These are phyloP conservation scores for Ulmus americana DNA, from an alignment of 331 rosid genomes.

Conservation along the genomic window DNA sequence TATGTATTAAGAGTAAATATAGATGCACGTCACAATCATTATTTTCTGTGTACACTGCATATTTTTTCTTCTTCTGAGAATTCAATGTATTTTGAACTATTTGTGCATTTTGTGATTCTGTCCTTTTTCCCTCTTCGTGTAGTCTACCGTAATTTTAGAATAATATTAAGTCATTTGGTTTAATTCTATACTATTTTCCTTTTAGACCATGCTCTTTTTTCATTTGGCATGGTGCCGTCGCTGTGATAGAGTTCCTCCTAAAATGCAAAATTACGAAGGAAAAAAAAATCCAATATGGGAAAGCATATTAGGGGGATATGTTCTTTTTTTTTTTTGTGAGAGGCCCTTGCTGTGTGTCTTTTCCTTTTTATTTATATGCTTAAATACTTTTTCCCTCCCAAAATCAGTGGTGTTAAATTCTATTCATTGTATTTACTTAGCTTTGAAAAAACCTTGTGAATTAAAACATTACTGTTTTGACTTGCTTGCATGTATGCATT, in stretches of 20 bases:
- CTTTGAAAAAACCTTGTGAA: not conserved
- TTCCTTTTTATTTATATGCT: not conserved
- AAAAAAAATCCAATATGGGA: too few species aligned
- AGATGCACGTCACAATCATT: not conserved
- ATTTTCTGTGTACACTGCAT: not conserved
- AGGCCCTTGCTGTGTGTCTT: too few species aligned
- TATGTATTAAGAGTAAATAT: not conserved
- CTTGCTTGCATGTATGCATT: conserved; percentile 7
- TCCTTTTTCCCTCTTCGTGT: not conserved
- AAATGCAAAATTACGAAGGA: too few species aligned
- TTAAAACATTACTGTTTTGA: not conserved
- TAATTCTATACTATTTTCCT: not conserved
- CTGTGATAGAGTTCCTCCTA: too few species aligned
- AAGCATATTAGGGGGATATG: too few species aligned
- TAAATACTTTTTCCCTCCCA: not conserved
- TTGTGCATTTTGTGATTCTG: too few species aligned
- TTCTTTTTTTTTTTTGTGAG: too few species aligned
- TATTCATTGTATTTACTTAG: not conserved
- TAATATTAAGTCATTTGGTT: not conserved
- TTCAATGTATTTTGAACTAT: not conserved
- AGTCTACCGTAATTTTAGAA: not conserved
- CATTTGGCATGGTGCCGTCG: not conserved
- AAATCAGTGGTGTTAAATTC: not conserved
- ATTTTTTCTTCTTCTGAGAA: not conserved
- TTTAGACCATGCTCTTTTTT: not conserved